Base-by-base conservation (phyloP, 2,329 filamentous ascomycete species). In the Teratosphaeria nubilosa region DNA sequence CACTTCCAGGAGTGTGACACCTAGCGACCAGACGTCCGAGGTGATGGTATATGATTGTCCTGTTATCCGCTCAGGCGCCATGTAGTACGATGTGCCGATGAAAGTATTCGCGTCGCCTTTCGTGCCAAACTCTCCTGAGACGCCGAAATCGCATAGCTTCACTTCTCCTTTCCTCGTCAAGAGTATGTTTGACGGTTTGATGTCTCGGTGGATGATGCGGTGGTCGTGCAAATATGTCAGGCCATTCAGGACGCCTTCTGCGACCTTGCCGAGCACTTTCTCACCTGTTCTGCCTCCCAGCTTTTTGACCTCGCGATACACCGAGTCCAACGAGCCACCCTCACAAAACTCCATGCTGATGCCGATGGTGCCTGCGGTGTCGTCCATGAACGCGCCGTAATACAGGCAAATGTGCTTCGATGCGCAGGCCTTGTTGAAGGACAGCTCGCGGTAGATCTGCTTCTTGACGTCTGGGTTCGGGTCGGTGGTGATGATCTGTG, bases 291-390 rank as follows among this genome's bases (percentile, higher is more conserved):
- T 85, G 11, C 94, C 94, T 50, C 92, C 92, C 1, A 97, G 83
- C 66, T 94, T 90, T 78, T 96, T 96, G 37, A 99, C 91, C 75
- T 99, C 94, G 65, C 90, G 90, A 78, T 99, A 99, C 64, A 99
- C 94, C 71, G 90, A 94, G 76, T 99, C 91, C 22, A 99, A 82
- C 53, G 90, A 96, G 56, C 94, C 94, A 59, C 94, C 94, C 75
- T 97, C 94, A 72, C 94, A 99, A 69, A 95, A 97, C 72, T 99
- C 94, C 94, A 99, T 99, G 58, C 91, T 91, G 70, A 99, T 99
- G 53, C 90, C 96, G 65, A 99, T 97, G 53, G 92, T 97, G 55
- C 91, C 90, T 10, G 90, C 95, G n/a, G 90, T 87, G 59, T 94
- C 88, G 71, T 99, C 92, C 72, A 95, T 90, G 72, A 97, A 99